phyloP scores from a whole-genome alignment of 768 basidiomycete species.

The Lactarius pseudohatsudake region DNA sequence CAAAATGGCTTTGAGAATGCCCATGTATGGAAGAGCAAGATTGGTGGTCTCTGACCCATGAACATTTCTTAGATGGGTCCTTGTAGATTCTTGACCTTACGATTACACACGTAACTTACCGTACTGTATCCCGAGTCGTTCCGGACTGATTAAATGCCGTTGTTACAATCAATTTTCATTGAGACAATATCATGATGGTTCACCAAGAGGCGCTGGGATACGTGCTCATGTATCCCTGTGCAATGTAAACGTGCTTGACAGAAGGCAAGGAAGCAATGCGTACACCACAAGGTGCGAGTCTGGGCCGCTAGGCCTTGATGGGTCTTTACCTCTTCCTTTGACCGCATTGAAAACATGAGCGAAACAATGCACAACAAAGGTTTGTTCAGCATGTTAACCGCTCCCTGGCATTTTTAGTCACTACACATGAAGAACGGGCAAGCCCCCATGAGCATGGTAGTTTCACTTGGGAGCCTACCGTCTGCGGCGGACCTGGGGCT shows the following conservation, averaged over 20 bases:
- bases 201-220: not conserved
- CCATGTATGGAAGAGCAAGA: constrained; percentile 82
- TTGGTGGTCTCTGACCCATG: constrained; percentile 44
- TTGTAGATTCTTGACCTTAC: not conserved
- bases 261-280: not conserved
- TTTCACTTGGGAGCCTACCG: constrained; percentile 27
- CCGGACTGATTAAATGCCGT: not conserved
- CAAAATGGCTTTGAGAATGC: constrained; percentile 91
- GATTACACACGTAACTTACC: too few relatives aligned
- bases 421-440: not conserved
- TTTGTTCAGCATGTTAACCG: not conserved
- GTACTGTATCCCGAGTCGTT: not conserved
- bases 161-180: not conserved
- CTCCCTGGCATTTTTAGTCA: not conserved
- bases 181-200: not conserved
- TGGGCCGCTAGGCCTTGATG: not conserved
- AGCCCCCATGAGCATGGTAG: not conserved
- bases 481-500: constrained; percentile 31
- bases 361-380: not conserved
- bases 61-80: constrained; percentile 19
- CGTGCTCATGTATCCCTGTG: not conserved
- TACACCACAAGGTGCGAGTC: not conserved
- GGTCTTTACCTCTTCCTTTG: not conserved
- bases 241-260: not conserved
- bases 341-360: not conserved